Conservation (phyloP, 202 grass and related monocot species). For the Dendrocalamus latiflorus region DNA sequence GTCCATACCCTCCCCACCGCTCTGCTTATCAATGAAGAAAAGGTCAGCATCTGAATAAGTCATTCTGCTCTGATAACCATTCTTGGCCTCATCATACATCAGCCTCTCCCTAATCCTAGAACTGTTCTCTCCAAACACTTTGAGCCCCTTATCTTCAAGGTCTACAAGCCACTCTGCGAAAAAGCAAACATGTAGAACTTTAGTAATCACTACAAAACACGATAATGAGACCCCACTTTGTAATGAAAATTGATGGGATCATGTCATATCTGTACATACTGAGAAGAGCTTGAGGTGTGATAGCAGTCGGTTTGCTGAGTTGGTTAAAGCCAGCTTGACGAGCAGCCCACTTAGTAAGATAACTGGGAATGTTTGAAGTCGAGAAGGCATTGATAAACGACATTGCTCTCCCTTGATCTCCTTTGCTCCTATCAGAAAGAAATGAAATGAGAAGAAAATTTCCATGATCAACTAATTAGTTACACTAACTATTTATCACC, state of each 20-base stretch:
- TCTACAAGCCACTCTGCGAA: slow-evolving; percentile 70
- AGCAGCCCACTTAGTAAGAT: slow-evolving; percentile 58
- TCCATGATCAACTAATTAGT: neutral
- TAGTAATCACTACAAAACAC: slow-evolving; percentile 9
- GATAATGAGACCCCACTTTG: neutral
- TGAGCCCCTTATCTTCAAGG: slow-evolving; percentile 73
- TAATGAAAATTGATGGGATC: slow-evolving; percentile 3
- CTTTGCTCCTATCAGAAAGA: slow-evolving; percentile 61
- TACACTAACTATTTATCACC: slow-evolving; percentile 42
- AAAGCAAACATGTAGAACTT: slow-evolving; percentile 35
- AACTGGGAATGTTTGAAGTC: slow-evolving; percentile 61
- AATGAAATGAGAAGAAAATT: slow-evolving; percentile 32
- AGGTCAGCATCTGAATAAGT: slow-evolving; percentile 45
- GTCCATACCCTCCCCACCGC: slow-evolving; percentile 27
- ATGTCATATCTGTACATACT: slow-evolving; percentile 47
- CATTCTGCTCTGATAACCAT: slow-evolving; percentile 34
- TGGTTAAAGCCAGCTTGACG: slow-evolving; percentile 38
- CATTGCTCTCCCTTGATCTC: slow-evolving; percentile 72
- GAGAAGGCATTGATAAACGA: slow-evolving; percentile 78
- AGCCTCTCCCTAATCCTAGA: slow-evolving; percentile 52
- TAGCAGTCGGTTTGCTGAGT: slow-evolving; percentile 57
- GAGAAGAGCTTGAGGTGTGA: slow-evolving; percentile 73
- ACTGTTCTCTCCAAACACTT: slow-evolving; percentile 58
- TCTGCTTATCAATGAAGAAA: slow-evolving; percentile 82
- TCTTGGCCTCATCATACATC: slow-evolving; percentile 48